Base-by-base conservation (phyloP, 2,329 filamentous ascomycete genomes). In the Penicillium sclerotiorum region DNA sequence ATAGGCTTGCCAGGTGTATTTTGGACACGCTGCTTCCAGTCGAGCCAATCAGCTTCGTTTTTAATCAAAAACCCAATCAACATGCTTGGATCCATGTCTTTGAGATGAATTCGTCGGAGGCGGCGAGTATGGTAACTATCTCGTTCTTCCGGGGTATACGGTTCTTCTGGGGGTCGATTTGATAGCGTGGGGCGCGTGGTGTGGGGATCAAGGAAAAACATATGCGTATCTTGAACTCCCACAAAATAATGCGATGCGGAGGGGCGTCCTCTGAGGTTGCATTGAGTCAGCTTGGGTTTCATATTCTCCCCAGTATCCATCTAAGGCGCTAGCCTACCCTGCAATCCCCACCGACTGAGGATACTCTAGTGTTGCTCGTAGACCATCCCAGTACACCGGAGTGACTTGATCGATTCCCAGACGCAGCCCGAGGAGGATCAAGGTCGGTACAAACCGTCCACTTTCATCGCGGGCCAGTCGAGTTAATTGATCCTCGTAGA, bases 71-170 rank as follows among this genome's bases (percentile, higher is more conserved):
- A 97, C 4, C 90, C 93, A 57, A 99, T 89, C 35, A 99, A 76
- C 94, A 99, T 99, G 65, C 91, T 96, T 0, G 94, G 94, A 63
- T 99, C 94, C 89, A 99, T 94, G 65, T 97, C 92, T 51, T 85
- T 85, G 41, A 99, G 81, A 59, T 94, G 87, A 23, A 99, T 79
- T 48, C 88, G 83, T 30, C 93, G 85, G 15, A 99, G 75, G 40
- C 93, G 86, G 43, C 89, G 83, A 0, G 92, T 97, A 68, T 99
- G 93, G 64, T 90, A 96, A 1, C 88, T 88, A 47, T 87, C 82
- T 13, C 96, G 69, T 50, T 97, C 91, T 60, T 89, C 87, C 7
- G 77, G 64, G 0, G 84, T 84, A 63, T 91, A 70, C 1, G 78
- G 67, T 40, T 84, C 70, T 22, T 78, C 68, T 2, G 38, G 11